Evolutionary conservation across 768 basidiomycete genomes (phyloP).

Genomic region (Mycena vulgaris): DNA sequence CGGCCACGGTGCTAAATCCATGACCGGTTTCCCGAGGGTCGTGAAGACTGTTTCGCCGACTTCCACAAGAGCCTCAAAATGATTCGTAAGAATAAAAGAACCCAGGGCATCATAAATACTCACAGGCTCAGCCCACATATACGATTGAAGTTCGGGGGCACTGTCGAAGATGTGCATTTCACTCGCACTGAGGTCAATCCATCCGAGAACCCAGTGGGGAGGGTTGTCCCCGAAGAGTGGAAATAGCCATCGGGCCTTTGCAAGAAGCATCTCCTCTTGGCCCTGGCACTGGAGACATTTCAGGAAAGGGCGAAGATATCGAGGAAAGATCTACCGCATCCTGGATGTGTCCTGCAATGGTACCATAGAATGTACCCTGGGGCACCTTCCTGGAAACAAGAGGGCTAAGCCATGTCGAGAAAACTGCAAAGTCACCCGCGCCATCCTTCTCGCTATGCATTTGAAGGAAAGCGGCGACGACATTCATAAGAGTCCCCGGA

Average conservation of each 20-base stretch:
- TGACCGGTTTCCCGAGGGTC: background rate
- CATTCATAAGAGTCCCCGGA: background rate
- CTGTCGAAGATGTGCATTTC: slow-evolving; percentile 23
- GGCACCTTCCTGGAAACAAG: background rate
- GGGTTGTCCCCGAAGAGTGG: slow-evolving; percentile 14
- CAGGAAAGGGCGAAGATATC: background rate
- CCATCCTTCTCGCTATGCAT: background rate
- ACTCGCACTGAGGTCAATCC: background rate
- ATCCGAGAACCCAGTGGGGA: slow-evolving; percentile 25
- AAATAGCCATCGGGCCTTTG: slow-evolving; percentile 22
- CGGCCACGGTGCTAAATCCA: slow-evolving; percentile 5
- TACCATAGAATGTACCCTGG: background rate
- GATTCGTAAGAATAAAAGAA: background rate
- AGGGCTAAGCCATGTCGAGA: slow-evolving; percentile 12
- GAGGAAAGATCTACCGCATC: background rate
- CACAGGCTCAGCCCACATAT: slow-evolving; percentile 30
- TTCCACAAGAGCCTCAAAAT: slow-evolving; percentile 10
- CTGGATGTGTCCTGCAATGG: background rate
- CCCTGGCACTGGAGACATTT: slow-evolving; percentile 14
- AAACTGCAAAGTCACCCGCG: background rate
- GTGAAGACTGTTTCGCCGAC: slow-evolving; percentile 25
- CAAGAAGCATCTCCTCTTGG: background rate
- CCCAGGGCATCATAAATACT: background rate
- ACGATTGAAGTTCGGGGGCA: slow-evolving; percentile 10
- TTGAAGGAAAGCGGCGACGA: background rate